Conservation (phyloP, 306 rosid genomes). For the Quercus rubra region DNA sequence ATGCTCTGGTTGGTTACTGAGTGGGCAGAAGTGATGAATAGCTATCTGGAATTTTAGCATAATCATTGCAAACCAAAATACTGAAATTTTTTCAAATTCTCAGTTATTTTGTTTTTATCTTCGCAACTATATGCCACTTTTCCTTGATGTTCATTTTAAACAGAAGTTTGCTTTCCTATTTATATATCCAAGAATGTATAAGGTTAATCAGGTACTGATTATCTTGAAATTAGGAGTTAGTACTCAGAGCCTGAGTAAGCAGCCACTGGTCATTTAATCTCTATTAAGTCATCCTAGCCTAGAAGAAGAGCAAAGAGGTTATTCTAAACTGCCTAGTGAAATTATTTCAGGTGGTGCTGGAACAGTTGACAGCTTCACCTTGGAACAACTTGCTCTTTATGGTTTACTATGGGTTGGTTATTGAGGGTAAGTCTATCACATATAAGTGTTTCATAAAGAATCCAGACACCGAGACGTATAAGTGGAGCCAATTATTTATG, state of each 20-base stretch:
- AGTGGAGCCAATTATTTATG: slow-evolving; percentile 5
- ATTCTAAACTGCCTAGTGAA: not conserved
- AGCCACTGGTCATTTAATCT: not conserved
- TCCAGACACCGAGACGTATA: slow-evolving; percentile 15
- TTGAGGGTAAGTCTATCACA: slow-evolving; percentile 69
- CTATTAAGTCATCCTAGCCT: not conserved
- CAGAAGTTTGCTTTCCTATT: not conserved
- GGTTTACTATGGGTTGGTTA: slow-evolving; percentile 70
- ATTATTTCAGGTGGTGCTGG: slow-evolving; percentile 71
- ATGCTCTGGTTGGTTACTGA: slow-evolving; percentile 3
- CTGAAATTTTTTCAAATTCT: not conserved
- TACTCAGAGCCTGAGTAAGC: slow-evolving; percentile 2
- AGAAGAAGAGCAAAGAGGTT: not conserved
- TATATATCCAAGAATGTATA: not conserved
- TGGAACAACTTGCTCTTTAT: slow-evolving; percentile 84
- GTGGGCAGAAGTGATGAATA: not conserved
- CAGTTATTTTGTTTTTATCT: not conserved
- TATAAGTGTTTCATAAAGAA: slow-evolving; percentile 5
- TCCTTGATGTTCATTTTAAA: not conserved
- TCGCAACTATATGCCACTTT: not conserved
- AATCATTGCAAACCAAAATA: not conserved
- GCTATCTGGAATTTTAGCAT: not conserved
- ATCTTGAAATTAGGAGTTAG: not conserved
- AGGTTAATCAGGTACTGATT: not conserved
- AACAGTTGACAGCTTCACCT: slow-evolving; percentile 86